Conservation (phyloP, 2,329 filamentous ascomycete species). For the Geosmithia morbida region DNA sequence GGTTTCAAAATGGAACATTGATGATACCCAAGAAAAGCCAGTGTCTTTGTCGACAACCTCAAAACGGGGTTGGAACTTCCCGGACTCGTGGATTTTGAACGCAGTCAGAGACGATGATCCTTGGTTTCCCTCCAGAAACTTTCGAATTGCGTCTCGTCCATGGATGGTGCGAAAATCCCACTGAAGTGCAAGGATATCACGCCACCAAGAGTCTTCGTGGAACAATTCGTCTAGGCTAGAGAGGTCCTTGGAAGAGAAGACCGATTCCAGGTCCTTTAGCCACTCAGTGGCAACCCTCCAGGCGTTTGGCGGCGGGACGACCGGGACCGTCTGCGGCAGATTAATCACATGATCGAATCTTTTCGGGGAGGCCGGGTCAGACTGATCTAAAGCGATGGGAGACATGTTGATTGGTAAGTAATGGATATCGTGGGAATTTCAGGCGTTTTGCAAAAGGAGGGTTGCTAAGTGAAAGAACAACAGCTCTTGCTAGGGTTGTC, state of each 20-base stretch:
- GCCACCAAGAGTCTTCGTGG: conserved; percentile 11
- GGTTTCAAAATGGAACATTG: conserved; percentile 5
- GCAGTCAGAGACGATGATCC: neutral
- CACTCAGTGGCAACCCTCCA: conserved; percentile 1
- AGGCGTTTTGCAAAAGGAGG: too few relatives aligned
- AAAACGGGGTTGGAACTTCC: conserved; percentile 16
- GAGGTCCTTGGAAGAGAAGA: neutral
- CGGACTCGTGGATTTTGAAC: neutral
- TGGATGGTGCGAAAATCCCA: conserved; percentile 15
- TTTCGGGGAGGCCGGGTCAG: neutral
- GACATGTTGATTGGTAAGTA: neutral
- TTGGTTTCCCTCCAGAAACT: conserved; percentile 1
- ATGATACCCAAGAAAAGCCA: conserved; percentile 2
- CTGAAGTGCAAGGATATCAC: conserved; percentile 11
- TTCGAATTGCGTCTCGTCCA: conserved; percentile 5
- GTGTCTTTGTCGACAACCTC: conserved; percentile 8
- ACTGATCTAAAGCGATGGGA: neutral
- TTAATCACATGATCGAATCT: conserved; percentile 1
- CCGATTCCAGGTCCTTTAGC: neutral
- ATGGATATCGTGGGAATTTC: too few relatives aligned
- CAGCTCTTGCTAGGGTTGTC: too few relatives aligned
- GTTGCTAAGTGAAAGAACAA: too few relatives aligned
- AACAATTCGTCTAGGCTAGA: conserved; percentile 7
- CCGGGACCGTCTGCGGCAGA: neutral
- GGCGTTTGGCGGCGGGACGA: neutral